Conservation (phyloP, 306 rosid genomes). For the Prunus dulcis region DNA sequence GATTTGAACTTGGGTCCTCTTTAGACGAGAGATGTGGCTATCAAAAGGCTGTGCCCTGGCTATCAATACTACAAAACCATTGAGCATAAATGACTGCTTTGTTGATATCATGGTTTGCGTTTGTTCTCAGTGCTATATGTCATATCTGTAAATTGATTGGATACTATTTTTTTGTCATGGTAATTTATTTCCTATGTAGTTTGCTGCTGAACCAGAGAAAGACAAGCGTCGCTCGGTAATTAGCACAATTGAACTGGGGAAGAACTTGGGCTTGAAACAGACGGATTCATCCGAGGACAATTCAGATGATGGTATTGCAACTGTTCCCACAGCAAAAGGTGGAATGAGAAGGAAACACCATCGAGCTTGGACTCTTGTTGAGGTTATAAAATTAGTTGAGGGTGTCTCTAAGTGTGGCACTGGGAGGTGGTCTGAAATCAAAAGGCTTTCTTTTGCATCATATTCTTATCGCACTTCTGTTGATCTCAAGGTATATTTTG, state of each 20-base stretch:
- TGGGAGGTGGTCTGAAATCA: conserved; percentile 98
- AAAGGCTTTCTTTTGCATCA: conserved; percentile 79
- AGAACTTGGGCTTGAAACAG: conserved; percentile 39
- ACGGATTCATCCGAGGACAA: conserved; percentile 42
- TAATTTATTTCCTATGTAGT: conserved; percentile 29
- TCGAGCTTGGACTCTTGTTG: conserved; percentile 92
- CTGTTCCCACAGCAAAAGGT: conserved; percentile 72
- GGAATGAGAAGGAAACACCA: conserved; percentile 95
- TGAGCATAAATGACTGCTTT: neutral
- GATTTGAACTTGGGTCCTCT: neutral
- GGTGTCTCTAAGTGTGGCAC: conserved; percentile 92
- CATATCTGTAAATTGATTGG: neutral
- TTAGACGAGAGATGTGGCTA: neutral
- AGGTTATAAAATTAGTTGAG: conserved; percentile 81
- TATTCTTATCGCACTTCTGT: conserved; percentile 92
- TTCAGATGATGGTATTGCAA: conserved; percentile 46
- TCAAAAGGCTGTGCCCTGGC: neutral
- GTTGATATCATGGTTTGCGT: conserved; percentile 11
- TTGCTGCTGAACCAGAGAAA: conserved; percentile 44
- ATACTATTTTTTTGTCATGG: neutral
- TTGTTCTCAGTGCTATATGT: neutral
- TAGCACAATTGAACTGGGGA: conserved; percentile 35
- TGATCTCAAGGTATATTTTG: conserved; percentile 76
- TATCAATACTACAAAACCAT: neutral
- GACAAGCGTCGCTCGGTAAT: conserved; percentile 35